Base-by-base conservation (phyloP, 768 basidiomycete genomes). In the Sarcomyxa edulis region DNA sequence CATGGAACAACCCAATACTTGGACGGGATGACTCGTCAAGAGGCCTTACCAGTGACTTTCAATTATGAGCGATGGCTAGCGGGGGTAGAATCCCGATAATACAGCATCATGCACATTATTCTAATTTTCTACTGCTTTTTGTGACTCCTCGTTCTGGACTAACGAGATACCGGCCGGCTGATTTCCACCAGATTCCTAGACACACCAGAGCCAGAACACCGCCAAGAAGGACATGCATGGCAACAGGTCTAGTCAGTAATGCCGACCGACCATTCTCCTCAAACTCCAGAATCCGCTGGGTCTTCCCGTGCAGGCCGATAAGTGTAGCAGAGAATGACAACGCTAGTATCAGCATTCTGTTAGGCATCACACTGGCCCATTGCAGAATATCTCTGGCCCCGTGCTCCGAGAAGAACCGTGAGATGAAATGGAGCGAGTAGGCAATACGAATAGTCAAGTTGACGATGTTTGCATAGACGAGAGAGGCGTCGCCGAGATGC, bases 391-490 rank as follows among this genome's bases (percentile, higher is more conserved):
- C 16, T 25, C 44, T 30, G 27, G 50, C 42, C 14, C 30, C 30
- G 7, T 47, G 43, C 3, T 37, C 45, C 15, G 37, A 44, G 59
- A 79, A 85, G 54, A 69, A 88, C 2, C 43, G 43, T 4, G 53
- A 51, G 10, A 64, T 59, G 52, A 82, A 88, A 24, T 49, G 48
- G 42, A 69, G 59, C 28, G 75, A 74, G 53, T 85, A 89, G 19
- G 62, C 49, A 27, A 85, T 84, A 11, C 88, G 70, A 5, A 71
- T 69, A 0, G 66, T 58, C 45, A 87, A 67, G 53, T 83, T 85
- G 48, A 71, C 53, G 43, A 83, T 78, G 50, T 93, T 92, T 43
- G 82, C 83, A 50, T 80, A 86, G 2, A 91, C 82, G 23, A 88
- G 66, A 6, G 80, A 78, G 0, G 71, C 66, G 48, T 90, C 89